Evolutionary conservation across 1,139 yeast species (phyloP).

Genomic region (Yamadazyma dendronema): DNA sequence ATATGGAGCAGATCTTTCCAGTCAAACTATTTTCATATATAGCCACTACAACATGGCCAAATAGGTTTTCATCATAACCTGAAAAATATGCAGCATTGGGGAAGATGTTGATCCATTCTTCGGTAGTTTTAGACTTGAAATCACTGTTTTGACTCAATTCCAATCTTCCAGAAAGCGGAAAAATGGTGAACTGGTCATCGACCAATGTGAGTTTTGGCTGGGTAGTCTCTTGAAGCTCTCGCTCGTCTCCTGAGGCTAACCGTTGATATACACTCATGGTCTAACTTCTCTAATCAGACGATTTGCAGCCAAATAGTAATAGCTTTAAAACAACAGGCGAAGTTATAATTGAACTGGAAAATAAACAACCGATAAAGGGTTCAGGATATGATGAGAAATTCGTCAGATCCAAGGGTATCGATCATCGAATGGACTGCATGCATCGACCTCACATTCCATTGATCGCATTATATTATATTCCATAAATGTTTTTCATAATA

Average conservation of each 20-base stretch:
- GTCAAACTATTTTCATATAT: conserved; percentile 50
- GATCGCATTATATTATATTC: background rate
- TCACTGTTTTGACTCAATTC: conserved; percentile 16
- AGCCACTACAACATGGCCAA: conserved; percentile 53
- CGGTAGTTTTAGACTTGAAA: conserved; percentile 14
- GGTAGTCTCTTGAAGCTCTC: background rate
- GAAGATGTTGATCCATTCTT: conserved; percentile 42
- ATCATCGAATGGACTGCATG: background rate
- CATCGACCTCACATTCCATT: background rate
- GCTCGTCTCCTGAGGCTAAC: conserved; percentile 35
- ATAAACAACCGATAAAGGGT: conserved; percentile 3
- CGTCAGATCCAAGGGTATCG: conserved; percentile 1
- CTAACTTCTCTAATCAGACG: background rate
- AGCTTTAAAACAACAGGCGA: background rate
- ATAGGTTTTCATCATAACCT: conserved; percentile 50
- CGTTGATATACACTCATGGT: conserved; percentile 33
- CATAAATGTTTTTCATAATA: background rate
- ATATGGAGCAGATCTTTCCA: conserved; percentile 53
- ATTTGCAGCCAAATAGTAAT: background rate
- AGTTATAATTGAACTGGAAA: background rate
- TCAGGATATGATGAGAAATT: conserved; percentile 1
- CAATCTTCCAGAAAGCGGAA: conserved; percentile 21
- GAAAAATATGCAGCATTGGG: conserved; percentile 54
- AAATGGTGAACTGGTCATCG: conserved; percentile 14
- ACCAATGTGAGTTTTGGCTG: conserved; percentile 1